Percentiles rank a stretch among this genome's conserved stretches.
These are phyloP conservation scores for Pythium phragmitis DNA, from an alignment of 352 stramenopile genomes.

Conservation along the genomic window DNA sequence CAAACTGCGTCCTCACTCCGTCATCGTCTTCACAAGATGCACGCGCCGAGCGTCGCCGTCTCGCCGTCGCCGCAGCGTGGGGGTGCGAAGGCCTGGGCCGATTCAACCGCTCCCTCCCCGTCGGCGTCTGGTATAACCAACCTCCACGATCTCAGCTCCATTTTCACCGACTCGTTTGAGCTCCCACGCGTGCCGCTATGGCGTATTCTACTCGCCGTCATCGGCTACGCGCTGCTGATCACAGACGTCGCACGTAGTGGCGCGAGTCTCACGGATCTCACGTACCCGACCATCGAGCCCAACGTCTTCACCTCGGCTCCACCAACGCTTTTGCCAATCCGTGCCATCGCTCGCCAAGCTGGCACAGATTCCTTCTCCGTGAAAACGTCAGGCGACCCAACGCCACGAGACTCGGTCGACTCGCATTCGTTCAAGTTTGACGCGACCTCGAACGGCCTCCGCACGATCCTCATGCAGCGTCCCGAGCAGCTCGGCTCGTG, in stretches of 20 bases:
- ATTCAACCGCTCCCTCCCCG: background rate
- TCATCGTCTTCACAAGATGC: background rate
- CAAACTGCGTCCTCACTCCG: background rate
- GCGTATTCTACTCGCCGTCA: slow-evolving; percentile 21
- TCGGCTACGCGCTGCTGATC: slow-evolving; percentile 28
- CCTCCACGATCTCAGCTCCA: slow-evolving; percentile 1
- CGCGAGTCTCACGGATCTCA: slow-evolving; percentile 24
- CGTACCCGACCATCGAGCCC: slow-evolving; percentile 27
- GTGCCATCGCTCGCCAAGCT: background rate
- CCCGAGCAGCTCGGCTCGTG: slow-evolving; percentile 13
- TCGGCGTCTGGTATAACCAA: background rate
- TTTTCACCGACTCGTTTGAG: slow-evolving; percentile 25
- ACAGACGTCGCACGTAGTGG: slow-evolving; percentile 25
- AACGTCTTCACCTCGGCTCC: slow-evolving; percentile 26
- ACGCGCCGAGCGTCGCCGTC: slow-evolving; percentile 1
- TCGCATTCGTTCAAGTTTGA: slow-evolving; percentile 25
- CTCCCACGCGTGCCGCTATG: slow-evolving; percentile 14
- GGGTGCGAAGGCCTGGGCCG: background rate
- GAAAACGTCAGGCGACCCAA: slow-evolving; percentile 1
- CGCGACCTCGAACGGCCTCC: slow-evolving; percentile 27
- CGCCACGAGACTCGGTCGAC: slow-evolving; percentile 5
- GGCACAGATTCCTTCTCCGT: slow-evolving; percentile 11
- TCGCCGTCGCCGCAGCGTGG: background rate
- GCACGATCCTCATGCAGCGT: slow-evolving; percentile 21
- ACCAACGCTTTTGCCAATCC: slow-evolving; percentile 18